Conservation (phyloP, 1,139 yeast species). For the Magnusiomyces sp. region DNA sequence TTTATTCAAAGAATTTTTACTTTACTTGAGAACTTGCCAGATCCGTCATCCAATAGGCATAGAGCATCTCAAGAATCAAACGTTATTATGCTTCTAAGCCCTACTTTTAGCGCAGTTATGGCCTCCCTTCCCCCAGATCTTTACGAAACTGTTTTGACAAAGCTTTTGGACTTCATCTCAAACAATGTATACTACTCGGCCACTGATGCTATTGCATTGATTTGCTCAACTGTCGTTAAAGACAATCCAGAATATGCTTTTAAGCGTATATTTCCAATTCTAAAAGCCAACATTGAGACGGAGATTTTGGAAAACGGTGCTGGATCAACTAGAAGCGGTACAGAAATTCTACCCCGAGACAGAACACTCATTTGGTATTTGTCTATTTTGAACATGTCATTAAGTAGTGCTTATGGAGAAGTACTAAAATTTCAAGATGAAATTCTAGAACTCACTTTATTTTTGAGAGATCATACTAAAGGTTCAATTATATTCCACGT, state of each 20-base stretch:
- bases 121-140: slow-evolving; percentile 64
- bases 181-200: slow-evolving; percentile 57
- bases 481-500: slow-evolving; percentile 48
- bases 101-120: slow-evolving; percentile 55
- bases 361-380: slow-evolving; percentile 68
- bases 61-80: slow-evolving; percentile 32
- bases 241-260: slow-evolving; percentile 48
- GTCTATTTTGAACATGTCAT: slow-evolving; percentile 59
- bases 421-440: slow-evolving; percentile 41
- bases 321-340: slow-evolving; percentile 63
- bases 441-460: slow-evolving; percentile 43
- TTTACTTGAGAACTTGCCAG: slow-evolving; percentile 67
- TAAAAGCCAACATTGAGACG: slow-evolving; percentile 48
- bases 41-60: slow-evolving; percentile 21
- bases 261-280: slow-evolving; percentile 37
- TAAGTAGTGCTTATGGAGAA: slow-evolving; percentile 56
- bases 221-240: slow-evolving; percentile 60
- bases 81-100: slow-evolving; percentile 51
- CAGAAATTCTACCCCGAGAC: slow-evolving; percentile 68
- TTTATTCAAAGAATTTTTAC: slow-evolving; percentile 55
- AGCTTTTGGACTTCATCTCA: slow-evolving; percentile 48
- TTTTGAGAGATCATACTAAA: slow-evolving; percentile 48
- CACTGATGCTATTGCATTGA: slow-evolving; percentile 59
- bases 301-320: slow-evolving; percentile 83
- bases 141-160: slow-evolving; percentile 45